Conservation (phyloP, 768 basidiomycete genomes). For the Termitomyces eurrhizus region DNA sequence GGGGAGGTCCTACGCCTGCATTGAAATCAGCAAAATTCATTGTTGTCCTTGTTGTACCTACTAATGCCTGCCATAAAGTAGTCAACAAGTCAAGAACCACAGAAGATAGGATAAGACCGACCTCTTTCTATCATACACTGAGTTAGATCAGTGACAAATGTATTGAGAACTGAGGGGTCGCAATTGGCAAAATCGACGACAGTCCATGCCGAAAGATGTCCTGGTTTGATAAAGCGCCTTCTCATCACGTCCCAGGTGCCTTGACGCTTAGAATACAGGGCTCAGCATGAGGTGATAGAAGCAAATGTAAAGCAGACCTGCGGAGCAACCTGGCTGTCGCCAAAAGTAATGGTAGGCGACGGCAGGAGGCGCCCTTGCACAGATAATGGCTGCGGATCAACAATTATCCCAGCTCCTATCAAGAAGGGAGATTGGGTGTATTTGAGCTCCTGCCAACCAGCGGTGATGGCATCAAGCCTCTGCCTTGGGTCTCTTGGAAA, state of each 20-base stretch:
- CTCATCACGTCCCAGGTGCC: conserved; percentile 31
- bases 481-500: conserved; percentile 22
- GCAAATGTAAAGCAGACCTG: conserved; percentile 9
- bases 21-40: not conserved
- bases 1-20: conserved; percentile 5
- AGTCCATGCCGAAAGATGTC: conserved; percentile 16
- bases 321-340: conserved; percentile 2
- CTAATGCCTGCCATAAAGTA: conserved; percentile 13
- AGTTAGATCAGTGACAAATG: conserved; percentile 20
- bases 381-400: conserved; percentile 24
- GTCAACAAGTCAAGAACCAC: not conserved
- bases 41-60: conserved; percentile 2
- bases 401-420: conserved; percentile 32
- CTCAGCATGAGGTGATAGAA: not conserved
- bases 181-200: conserved; percentile 24
- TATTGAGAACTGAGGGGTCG: conserved; percentile 9
- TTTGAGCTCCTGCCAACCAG: conserved; percentile 31
- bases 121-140: conserved; percentile 23
- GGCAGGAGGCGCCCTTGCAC: conserved; percentile 34
- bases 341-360: conserved; percentile 29
- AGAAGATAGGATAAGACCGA: conserved; percentile 5
- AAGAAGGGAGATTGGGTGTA: conserved; percentile 37
- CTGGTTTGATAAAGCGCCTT: conserved; percentile 18
- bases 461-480: conserved; percentile 20
- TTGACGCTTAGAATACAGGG: conserved; percentile 13